Percentiles rank a stretch among this genome's conserved stretches.
phyloP scores from a whole-genome alignment of 192 early-diverging fungal species.

The Chytriomyces confervae region DNA sequence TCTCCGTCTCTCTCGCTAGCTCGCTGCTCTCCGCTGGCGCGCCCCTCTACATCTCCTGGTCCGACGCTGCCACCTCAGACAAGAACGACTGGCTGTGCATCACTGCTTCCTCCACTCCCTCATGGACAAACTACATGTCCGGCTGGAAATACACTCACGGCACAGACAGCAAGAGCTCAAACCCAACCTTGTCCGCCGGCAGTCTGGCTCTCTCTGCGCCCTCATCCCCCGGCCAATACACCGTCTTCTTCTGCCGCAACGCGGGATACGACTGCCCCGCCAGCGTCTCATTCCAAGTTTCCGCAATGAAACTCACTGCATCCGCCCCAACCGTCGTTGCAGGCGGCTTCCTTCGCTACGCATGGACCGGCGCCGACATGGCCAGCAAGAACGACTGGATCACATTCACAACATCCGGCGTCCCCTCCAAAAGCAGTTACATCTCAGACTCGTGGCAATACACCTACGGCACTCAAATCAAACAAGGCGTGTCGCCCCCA shows the following conservation, averaged over 20 bases:
- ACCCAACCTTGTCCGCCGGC: background rate
- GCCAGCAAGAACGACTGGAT: slow-evolving; percentile 6
- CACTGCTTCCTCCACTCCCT: background rate
- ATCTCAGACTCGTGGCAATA: slow-evolving; percentile 30
- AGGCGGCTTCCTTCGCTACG: background rate
- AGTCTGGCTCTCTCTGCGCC: background rate
- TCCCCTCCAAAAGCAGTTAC: slow-evolving; percentile 4
- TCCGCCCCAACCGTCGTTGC: background rate
- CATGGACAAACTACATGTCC: background rate
- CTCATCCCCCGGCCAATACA: background rate
- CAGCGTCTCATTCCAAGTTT: background rate
- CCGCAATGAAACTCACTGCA: background rate
- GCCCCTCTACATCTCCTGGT: background rate
- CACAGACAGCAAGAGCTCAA: background rate
- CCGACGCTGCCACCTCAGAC: background rate
- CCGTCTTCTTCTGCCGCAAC: slow-evolving; percentile 10
- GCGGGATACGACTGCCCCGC: background rate
- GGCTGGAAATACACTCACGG: slow-evolving; percentile 16
- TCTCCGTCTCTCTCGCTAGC: no score
- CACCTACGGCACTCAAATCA: slow-evolving; percentile 4
- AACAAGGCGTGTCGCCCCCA: background rate
- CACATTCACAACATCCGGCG: background rate
- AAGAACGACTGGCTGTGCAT: slow-evolving; percentile 9
- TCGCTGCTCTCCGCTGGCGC: no score
- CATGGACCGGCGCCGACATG: background rate